Evolutionary conservation across 2,329 filamentous ascomycete species (phyloP), one percentile per base, ranked within the genome.

Genomic region (Exophiala oligosperma): DNA sequence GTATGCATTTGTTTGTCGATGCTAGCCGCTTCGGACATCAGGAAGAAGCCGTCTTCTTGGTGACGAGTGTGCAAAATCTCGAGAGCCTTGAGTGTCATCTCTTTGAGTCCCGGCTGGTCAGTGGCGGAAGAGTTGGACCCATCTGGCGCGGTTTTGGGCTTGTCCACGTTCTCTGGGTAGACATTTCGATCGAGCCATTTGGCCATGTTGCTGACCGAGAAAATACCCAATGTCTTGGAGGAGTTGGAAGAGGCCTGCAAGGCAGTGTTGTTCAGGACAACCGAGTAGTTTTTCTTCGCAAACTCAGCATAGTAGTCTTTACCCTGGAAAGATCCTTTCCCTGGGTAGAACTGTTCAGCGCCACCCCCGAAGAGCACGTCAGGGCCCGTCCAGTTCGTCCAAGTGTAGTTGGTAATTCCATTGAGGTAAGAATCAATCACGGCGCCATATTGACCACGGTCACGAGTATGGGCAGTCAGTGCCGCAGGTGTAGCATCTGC

Each of bases 1-100:
- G 79, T 73, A 76, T 95, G 91, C 90, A 95, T 94, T 81, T 91
- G 88, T 81, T 95, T 95, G 76, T 94, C 91, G 66, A 95, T 89
- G 1, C 86, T 90, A 14, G 91, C 91, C 26, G 88, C 91, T 73
- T 95, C 91, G 11, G 86, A 86, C 90, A 95, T 94, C 69, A 95
- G 81, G 80, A 94, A 91, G 82, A 89, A 95, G 4, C 91, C 91
- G 59, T 89, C 82, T 57, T 88, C 81, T 35, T 82, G 81, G 28
- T 86, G 84, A 58, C 84, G 81, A 40, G 79, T 79, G 72, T 88
- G 76, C n/a, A 94, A 83, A 53, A 93, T 85, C 59, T 93, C 89
- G 50, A 94, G 83, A 24, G 90, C 90, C 78, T 95, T 95, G 66
- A 92, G 79, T 0, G 91, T 92, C 91, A 95, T 95, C 46, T 94